phyloP scores from a whole-genome alignment of 2,329 filamentous ascomycete species.

The Colletotrichum falcatum region DNA sequence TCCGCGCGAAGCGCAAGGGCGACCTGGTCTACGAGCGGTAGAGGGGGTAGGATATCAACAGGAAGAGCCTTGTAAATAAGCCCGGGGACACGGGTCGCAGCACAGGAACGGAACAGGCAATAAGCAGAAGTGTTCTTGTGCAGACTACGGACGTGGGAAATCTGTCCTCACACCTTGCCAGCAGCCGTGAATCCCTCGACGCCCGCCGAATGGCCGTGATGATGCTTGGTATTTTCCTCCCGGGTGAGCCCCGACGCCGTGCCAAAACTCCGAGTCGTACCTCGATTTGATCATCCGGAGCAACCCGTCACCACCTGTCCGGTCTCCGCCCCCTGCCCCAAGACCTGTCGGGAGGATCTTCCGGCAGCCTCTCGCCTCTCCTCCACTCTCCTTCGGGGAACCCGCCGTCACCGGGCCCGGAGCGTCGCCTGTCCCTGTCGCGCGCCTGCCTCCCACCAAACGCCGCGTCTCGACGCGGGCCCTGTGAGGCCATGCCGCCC shows the following conservation, averaged over 20 bases:
- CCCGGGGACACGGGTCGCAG: slow-evolving; percentile 8
- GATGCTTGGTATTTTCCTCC: slow-evolving; percentile 8
- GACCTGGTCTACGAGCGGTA: slow-evolving; percentile 87
- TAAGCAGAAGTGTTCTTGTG: slow-evolving; percentile 10
- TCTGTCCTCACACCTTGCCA: background rate
- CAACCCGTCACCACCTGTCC: slow-evolving; percentile 46
- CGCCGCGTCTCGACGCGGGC: slow-evolving; percentile 35
- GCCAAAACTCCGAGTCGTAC: background rate
- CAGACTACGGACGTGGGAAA: background rate
- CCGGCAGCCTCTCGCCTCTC: slow-evolving; percentile 72
- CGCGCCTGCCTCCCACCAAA: slow-evolving; percentile 49
- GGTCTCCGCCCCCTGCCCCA: slow-evolving; percentile 60
- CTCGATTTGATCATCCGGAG: background rate
- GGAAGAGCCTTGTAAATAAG: slow-evolving; percentile 56
- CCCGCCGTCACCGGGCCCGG: slow-evolving; percentile 49
- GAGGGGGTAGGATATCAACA: slow-evolving; percentile 41
- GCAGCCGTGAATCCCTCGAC: background rate
- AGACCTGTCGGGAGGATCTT: slow-evolving; percentile 53
- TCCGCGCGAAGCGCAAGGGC: slow-evolving; percentile 89
- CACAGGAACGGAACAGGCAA: slow-evolving; percentile 20
- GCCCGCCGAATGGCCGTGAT: background rate
- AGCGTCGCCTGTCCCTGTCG: slow-evolving; percentile 53
- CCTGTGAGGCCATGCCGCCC: slow-evolving; percentile 15
- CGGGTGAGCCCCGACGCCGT: slow-evolving; percentile 7
- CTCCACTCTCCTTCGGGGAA: slow-evolving; percentile 72